Percentiles rank a stretch among this genome's conserved stretches.
These are phyloP conservation scores for Lentithecium fluviatile DNA, from an alignment of 495 filamentous ascomycete genomes.

Conservation along the genomic window DNA sequence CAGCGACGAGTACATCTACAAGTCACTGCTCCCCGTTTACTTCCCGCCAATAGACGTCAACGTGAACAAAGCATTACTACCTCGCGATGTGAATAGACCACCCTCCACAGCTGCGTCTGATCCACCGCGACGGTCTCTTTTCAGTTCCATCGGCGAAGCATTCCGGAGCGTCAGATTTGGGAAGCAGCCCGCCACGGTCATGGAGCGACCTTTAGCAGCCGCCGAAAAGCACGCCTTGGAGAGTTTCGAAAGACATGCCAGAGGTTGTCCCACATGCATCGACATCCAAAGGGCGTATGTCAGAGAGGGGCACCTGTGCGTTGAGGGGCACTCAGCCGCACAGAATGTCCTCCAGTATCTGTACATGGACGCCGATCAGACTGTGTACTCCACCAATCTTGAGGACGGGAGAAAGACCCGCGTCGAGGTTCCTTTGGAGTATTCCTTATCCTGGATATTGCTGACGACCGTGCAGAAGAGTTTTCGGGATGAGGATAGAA, in stretches of 20 bases:
- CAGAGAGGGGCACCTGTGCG: constrained; percentile 4
- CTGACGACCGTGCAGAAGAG: constrained; percentile 21
- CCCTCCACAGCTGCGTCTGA: neutral
- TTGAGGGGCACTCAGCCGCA: constrained; percentile 12
- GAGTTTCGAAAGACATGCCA: constrained; percentile 20
- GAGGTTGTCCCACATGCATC: constrained; percentile 17
- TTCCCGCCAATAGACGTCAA: constrained; percentile 26
- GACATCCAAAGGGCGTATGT: constrained; percentile 11
- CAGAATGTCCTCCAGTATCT: constrained; percentile 22
- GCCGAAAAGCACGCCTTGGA: constrained; percentile 15
- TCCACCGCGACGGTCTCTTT: constrained; percentile 12
- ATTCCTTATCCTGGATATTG: constrained; percentile 6
- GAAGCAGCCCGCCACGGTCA: constrained; percentile 15
- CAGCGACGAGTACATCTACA: constrained; percentile 26
- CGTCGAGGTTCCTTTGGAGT: constrained; percentile 19
- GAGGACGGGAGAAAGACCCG: constrained; percentile 1
- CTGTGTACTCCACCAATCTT: constrained; percentile 9
- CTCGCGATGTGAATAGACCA: neutral
- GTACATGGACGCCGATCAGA: constrained; percentile 20
- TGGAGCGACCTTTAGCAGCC: constrained; percentile 1
- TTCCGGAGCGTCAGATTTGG: constrained; percentile 28
- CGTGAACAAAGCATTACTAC: constrained; percentile 15
- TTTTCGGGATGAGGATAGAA: constrained; percentile 11
- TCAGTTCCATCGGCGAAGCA: constrained; percentile 27
- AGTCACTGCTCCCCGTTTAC: constrained; percentile 25